These are phyloP conservation scores for Wickerhamomyces mucosus DNA, from an alignment of 805 yeast genomes.

Conservation along the genomic window DNA sequence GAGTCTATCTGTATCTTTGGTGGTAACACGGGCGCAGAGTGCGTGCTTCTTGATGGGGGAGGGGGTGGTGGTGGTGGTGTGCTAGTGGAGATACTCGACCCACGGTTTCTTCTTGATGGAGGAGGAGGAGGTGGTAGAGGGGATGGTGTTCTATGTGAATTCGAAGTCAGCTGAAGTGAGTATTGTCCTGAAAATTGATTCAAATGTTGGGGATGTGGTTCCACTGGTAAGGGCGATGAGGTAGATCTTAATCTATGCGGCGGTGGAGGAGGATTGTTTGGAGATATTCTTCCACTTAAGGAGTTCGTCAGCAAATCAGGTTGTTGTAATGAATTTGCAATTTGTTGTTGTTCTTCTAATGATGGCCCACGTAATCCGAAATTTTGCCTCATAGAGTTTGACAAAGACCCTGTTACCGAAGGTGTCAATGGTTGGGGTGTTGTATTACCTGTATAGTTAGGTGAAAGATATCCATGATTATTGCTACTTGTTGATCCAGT, in stretches of 20 bases:
- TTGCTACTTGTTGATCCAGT: slow-evolving; percentile 3
- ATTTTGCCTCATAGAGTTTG: slow-evolving; percentile 11
- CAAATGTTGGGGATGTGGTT: slow-evolving; percentile 6
- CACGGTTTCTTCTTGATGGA: slow-evolving; percentile 1
- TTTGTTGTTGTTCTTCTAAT: slow-evolving; percentile 6
- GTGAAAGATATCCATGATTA: slow-evolving; percentile 7
- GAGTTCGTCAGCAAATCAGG: no score
- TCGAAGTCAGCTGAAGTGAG: no score
- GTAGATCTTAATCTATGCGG: slow-evolving; percentile 13
- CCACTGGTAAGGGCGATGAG: slow-evolving; percentile 15
- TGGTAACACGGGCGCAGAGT: slow-evolving; percentile 13
- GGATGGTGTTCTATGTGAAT: slow-evolving; percentile 11
- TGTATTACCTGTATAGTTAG: slow-evolving; percentile 7
- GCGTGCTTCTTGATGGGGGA: slow-evolving; percentile 7
- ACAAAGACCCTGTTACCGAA: slow-evolving; percentile 32
- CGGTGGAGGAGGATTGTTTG: slow-evolving; percentile 13
- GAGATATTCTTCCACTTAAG: no score
- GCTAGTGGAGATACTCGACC: slow-evolving; percentile 23
- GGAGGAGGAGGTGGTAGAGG: slow-evolving; percentile 7
- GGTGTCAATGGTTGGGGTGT: slow-evolving; percentile 23
- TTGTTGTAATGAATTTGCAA: slow-evolving; percentile 3
- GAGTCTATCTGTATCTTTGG: slow-evolving; percentile 10
- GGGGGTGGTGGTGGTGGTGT: slow-evolving; percentile 18
- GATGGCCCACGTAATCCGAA: not conserved
- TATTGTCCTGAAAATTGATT: no score